Percentiles rank a stretch among this genome's conserved stretches.
Evolutionary conservation across 1,284 basidiomycete species (phyloP).

Genomic region (Microbotryomycetes sp.): DNA sequence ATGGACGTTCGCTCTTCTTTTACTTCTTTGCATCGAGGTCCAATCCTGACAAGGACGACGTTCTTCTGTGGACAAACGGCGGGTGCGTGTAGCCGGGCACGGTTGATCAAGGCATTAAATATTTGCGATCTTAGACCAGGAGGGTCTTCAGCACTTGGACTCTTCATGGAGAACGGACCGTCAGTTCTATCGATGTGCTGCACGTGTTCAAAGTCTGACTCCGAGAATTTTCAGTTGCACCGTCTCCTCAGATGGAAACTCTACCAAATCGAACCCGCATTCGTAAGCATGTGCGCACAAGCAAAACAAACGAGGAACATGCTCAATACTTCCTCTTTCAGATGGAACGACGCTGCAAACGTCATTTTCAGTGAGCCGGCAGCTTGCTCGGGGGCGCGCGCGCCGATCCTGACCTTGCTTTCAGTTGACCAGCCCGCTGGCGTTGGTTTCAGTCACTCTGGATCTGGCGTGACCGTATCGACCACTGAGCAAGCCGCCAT

Average conservation of each 20-base stretch:
- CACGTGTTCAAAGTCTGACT: too few relatives aligned
- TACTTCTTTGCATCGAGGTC: slow-evolving; percentile 39
- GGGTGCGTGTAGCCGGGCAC: not conserved
- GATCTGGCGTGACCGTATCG: slow-evolving; percentile 34
- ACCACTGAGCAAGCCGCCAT: slow-evolving; percentile 36
- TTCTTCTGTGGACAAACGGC: slow-evolving; percentile 17
- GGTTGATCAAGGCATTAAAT: not conserved
- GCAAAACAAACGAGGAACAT: not conserved
- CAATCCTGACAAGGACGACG: slow-evolving; percentile 34
- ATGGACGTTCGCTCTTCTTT: slow-evolving; percentile 32
- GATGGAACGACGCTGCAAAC: slow-evolving; percentile 40
- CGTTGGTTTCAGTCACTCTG: slow-evolving; percentile 40
- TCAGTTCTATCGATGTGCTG: slow-evolving; percentile 28
- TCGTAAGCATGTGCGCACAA: slow-evolving; percentile 11
- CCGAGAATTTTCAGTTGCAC: slow-evolving; percentile 37
- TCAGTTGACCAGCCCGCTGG: slow-evolving; percentile 35
- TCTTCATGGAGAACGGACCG: slow-evolving; percentile 47
- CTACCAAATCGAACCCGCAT: slow-evolving; percentile 45
- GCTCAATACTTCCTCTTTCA: not conserved
- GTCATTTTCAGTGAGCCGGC: slow-evolving; percentile 32
- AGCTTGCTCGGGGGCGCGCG: slow-evolving; percentile 23
- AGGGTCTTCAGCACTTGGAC: slow-evolving; percentile 43
- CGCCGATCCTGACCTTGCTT: not conserved
- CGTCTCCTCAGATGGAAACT: slow-evolving; percentile 41
- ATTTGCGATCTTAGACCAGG: slow-evolving; percentile 21